Base-by-base conservation (phyloP, 2,329 filamentous ascomycete species). In the Fusarium equiseti region DNA sequence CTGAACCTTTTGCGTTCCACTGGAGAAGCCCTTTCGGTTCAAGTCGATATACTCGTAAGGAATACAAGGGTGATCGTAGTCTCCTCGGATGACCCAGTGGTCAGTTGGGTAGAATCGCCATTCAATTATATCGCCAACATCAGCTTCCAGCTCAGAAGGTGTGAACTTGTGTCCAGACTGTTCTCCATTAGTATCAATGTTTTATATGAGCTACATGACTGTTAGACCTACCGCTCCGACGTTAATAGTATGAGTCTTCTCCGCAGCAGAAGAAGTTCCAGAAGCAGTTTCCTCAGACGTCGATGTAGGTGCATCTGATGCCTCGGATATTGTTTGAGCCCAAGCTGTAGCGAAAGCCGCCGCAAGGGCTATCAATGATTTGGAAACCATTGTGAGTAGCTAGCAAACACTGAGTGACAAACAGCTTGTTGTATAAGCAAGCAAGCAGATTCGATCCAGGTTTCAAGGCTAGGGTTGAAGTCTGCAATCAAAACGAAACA, bases 31-130 rank as follows among this genome's bases (percentile, higher is more conserved):
- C 9, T 82, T 68, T 35, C 83, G 79, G 27, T 87, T 83, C 50
- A 82, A 66, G 1, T 82, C 81, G 50, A 85, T 81, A 55, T 86
- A 82, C 54, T 89, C 86, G 62, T 88, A 90, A 0, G 90, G 90
- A 45, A 91, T 85, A 65, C 90, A 92, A 42, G 90, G 88, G n/a
- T 82, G 81, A 4, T 81, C 78, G 71, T 85, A 91, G 51, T 85
- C 88, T 35, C 89, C 86, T 52, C 88, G 84, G 11, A 87, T 87
- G n/a, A 92, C 87, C 5, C 88, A 90, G 74, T 92, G 90, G 54
- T 87, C 89, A 24, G 82, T 82, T 2, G 89, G 88, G 70, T 88
- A 90, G 74, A 92, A 91, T 45, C 85, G 81, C 77, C 88, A 92
- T 66, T 86, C 83, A 45, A 88, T 80, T 8, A 81, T 79, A 73